Evolutionary conservation across 495 filamentous ascomycete species (phyloP).

Genomic region (Neurospora sp.): DNA sequence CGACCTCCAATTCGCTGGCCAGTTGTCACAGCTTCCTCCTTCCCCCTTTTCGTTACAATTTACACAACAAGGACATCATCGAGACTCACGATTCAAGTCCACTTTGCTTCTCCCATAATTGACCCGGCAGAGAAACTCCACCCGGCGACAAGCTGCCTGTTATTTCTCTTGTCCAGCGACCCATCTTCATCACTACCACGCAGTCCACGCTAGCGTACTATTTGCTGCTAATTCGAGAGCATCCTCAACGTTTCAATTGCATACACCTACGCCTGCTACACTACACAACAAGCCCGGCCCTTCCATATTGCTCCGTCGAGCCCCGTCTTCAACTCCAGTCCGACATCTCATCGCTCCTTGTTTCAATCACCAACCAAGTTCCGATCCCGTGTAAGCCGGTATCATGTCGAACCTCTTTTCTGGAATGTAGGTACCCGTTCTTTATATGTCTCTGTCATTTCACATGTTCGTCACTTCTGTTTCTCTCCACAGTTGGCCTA

Average conservation of each 20-base stretch:
- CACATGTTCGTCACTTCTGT: neutral
- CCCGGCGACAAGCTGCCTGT: neutral
- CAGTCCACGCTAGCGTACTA: neutral
- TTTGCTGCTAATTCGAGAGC: neutral
- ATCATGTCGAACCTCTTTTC: slow-evolving; percentile 71
- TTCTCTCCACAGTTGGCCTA: neutral
- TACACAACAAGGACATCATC: neutral
- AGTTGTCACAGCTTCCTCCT: neutral
- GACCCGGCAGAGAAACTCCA: neutral
- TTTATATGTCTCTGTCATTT: slow-evolving; percentile 2
- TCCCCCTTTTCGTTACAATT: slow-evolving; percentile 1
- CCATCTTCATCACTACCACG: neutral
- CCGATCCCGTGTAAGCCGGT: neutral
- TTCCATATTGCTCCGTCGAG: neutral
- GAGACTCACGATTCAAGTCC: neutral
- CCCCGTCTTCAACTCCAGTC: neutral
- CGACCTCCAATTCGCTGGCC: neutral
- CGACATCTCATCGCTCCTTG: neutral
- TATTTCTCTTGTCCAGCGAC: neutral
- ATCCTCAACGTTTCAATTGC: neutral
- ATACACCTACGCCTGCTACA: neutral
- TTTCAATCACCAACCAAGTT: neutral
- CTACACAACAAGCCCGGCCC: neutral
- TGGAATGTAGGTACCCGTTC: slow-evolving; percentile 55
- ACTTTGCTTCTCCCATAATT: neutral